These are phyloP conservation scores for Fusarium pseudoanthophilum DNA, from an alignment of 2,329 filamentous ascomycete species.

Conservation along the genomic window DNA sequence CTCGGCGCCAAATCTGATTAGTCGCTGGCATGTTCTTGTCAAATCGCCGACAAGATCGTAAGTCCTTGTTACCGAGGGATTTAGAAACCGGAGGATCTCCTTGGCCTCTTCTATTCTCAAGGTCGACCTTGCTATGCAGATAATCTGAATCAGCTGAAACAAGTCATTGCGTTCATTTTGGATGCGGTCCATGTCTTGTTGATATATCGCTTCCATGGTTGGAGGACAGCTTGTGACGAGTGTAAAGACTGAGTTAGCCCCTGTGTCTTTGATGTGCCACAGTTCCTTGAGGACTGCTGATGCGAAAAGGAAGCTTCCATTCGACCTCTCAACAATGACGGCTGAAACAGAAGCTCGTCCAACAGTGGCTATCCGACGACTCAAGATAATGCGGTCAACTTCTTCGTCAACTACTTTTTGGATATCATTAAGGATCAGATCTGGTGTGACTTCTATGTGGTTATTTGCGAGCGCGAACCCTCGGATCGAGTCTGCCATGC, in stretches of 20 bases:
- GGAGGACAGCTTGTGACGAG: slow-evolving; percentile 32
- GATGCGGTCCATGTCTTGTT: slow-evolving; percentile 38
- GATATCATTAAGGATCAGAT: slow-evolving; percentile 26
- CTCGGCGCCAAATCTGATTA: slow-evolving; percentile 28
- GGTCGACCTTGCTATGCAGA: slow-evolving; percentile 25
- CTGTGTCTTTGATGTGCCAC: slow-evolving; percentile 37
- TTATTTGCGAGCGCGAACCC: slow-evolving; percentile 27
- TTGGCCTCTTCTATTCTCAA: slow-evolving; percentile 21
- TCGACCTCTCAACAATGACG: slow-evolving; percentile 35
- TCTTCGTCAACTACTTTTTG: slow-evolving; percentile 35
- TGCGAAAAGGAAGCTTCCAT: slow-evolving; percentile 37
- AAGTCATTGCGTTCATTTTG: slow-evolving; percentile 26
- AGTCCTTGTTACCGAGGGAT: slow-evolving; percentile 26
- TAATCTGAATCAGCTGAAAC: slow-evolving; percentile 30
- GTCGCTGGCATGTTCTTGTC: slow-evolving; percentile 26
- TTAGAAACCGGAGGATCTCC: slow-evolving; percentile 33
- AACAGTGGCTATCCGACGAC: slow-evolving; percentile 32
- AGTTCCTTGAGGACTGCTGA: slow-evolving; percentile 36
- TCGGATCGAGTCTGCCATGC: slow-evolving; percentile 31
- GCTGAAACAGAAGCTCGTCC: slow-evolving; percentile 27
- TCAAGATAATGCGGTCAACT: slow-evolving; percentile 30
- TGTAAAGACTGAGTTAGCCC: slow-evolving; percentile 35
- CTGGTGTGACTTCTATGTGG: slow-evolving; percentile 27
- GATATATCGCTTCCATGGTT: slow-evolving; percentile 39
- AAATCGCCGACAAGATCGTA: slow-evolving; percentile 33